phyloP scores from a whole-genome alignment of 192 early-diverging fungal genomes.

The Backusella circina region DNA sequence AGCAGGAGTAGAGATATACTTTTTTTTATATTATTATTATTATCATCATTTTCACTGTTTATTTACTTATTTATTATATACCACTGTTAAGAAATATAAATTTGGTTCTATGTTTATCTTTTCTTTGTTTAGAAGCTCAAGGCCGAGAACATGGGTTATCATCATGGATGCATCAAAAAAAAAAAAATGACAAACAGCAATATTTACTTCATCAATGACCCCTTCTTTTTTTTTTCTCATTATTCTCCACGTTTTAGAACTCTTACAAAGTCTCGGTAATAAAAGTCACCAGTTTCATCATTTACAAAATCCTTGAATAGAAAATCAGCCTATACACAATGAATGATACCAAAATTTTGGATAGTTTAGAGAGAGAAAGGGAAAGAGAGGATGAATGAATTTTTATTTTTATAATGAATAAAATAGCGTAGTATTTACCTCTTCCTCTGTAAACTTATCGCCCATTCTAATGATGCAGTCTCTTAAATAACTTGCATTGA shows the following conservation, averaged over 20 bases:
- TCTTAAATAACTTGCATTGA: constrained; percentile 74
- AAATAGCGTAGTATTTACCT: constrained; percentile 47
- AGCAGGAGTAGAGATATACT: background rate
- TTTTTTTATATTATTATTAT: background rate
- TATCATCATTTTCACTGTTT: background rate
- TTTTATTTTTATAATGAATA: background rate
- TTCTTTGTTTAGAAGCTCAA: background rate
- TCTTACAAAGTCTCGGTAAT: constrained; percentile 89
- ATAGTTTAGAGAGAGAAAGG: background rate
- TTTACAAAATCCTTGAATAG: constrained; percentile 89
- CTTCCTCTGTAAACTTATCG: constrained; percentile 86
- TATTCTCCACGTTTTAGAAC: constrained; percentile 90
- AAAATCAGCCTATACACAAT: constrained; percentile 61
- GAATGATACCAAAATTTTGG: background rate
- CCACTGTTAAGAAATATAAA: background rate
- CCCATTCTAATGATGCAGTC: constrained; percentile 92
- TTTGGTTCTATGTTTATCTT: background rate
- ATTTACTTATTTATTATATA: background rate
- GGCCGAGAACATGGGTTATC: background rate
- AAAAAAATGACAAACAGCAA: background rate
- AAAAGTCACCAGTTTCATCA: constrained; percentile 71
- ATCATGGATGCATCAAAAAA: background rate
- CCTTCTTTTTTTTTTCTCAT: background rate
- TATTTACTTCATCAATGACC: background rate
- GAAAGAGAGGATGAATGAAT: background rate